Percentiles rank a stretch among this genome's conserved stretches.
These are phyloP conservation scores for Salix udensis DNA, from an alignment of 345 rosid species.

Conservation along the genomic window DNA sequence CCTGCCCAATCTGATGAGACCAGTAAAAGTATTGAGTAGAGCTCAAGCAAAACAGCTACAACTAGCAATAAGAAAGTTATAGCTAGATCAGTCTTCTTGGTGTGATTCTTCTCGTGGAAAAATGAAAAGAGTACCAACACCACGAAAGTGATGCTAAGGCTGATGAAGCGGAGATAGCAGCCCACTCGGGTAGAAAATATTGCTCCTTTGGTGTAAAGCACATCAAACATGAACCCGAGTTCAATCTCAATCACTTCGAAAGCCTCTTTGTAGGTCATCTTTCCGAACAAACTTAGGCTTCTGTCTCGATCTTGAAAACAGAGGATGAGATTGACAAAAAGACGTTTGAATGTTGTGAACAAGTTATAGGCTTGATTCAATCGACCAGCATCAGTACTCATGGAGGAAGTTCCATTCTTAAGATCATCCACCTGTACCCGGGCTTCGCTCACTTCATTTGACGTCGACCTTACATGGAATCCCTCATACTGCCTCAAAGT, in stretches of 20 bases:
- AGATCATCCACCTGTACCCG: neutral
- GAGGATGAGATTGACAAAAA: slow-evolving; percentile 40
- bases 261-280: neutral
- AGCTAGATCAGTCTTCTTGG: slow-evolving; percentile 1
- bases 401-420: no score
- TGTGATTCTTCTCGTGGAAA: neutral
- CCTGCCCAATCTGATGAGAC: slow-evolving; percentile 13
- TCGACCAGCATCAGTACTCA: neutral
- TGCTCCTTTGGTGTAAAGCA: slow-evolving; percentile 43
- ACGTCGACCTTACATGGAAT: neutral
- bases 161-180: slow-evolving; percentile 22
- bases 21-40: neutral
- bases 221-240: slow-evolving; percentile 33
- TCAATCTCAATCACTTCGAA: slow-evolving; percentile 31
- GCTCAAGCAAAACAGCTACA: slow-evolving; percentile 20
- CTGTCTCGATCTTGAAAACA: slow-evolving; percentile 9
- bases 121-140: slow-evolving; percentile 15
- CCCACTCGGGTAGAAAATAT: slow-evolving; percentile 19
- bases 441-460: neutral
- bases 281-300: slow-evolving; percentile 6
- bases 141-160: neutral
- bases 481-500: slow-evolving; percentile 3
- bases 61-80: slow-evolving; percentile 19
- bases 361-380: slow-evolving; percentile 14
- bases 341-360: slow-evolving; percentile 35